phyloP scores from a whole-genome alignment of 257 asterid genomes.

The Plantago ovata region DNA sequence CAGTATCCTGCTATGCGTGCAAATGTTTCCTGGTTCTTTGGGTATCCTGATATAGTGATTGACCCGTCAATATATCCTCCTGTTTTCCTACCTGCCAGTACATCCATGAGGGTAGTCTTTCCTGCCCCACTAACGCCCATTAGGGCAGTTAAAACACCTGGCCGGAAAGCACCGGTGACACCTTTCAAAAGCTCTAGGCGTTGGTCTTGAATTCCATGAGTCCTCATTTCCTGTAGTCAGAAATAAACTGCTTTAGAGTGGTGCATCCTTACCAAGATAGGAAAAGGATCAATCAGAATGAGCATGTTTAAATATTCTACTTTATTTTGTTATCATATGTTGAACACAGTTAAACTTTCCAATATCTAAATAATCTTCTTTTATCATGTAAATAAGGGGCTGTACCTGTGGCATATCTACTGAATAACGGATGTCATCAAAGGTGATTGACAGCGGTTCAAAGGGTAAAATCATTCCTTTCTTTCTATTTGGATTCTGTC shows the following conservation, averaged over 20 bases:
- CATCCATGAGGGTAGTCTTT: constrained; percentile 80
- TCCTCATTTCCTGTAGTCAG: constrained; percentile 55
- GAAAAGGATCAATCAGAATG: no score
- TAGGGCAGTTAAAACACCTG: constrained; percentile 77
- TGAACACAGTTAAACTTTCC: no score
- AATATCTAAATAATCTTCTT: no score
- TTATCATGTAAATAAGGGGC: not conserved
- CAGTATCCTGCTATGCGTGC: constrained; percentile 83
- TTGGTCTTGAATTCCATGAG: constrained; percentile 50
- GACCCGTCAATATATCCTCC: constrained; percentile 70
- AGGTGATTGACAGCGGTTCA: constrained; percentile 67
- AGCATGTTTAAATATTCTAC: no score
- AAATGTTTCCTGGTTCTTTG: constrained; percentile 68
- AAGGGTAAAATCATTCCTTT: constrained; percentile 88
- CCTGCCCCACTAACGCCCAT: constrained; percentile 92
- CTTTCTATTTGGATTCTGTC: constrained; percentile 36
- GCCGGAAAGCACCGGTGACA: constrained; percentile 73
- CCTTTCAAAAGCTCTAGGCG: constrained; percentile 65
- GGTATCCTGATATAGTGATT: constrained; percentile 65
- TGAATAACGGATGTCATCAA: constrained; percentile 60
- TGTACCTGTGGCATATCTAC: constrained; percentile 84
- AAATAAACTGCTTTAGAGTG: not conserved
- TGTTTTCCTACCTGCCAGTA: constrained; percentile 75
- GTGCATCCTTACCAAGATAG: not conserved
- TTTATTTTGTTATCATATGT: no score